Base-by-base conservation (phyloP, 139 green algal species). In the Chlorella sp. region DNA sequence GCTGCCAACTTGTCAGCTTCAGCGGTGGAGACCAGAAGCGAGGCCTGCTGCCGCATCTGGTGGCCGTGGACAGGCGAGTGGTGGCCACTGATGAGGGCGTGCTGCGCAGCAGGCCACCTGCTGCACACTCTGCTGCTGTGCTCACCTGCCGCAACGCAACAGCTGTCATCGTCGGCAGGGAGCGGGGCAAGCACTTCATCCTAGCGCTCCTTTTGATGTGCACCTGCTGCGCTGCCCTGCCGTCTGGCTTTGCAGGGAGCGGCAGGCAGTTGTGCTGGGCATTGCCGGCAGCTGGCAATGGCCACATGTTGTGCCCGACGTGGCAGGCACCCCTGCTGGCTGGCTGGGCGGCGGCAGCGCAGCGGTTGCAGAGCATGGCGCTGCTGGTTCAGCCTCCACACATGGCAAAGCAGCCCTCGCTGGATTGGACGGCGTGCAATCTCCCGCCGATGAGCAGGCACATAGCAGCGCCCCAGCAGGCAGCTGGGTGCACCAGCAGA, bases 1-100 rank as follows among this genome's bases (percentile, higher is more conserved):
- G 28, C n/a, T 41, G 60, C 62, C 60, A 73, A 26, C 15, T 83
- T 17, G 62, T 83, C 13, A 23, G 20, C 26, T 63, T 74, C n/a
- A 64, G 41, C 63, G 1, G 12, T 2, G 78, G 78, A 18, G 16
- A 74, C 41, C 34, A 47, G 41, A 57, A 57, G 28, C 23, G 15
- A 1, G 41, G 39, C 28, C 63, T 83, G 60, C 78, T 83, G 63
- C 78, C 78, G 15, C 78, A 83, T 6, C 39, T 83, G n/a, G 38
- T 83, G 26, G 78, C 78, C 5, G 56, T 83, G 6, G 78, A 83
- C 78, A 75, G 62, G 78, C 64, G 39, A 36, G 56, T n/a, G n/a
- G n/a, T n/a, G n/a, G n/a, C n/a, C n/a, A n/a, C n/a, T n/a, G n/a
- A n/a, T n/a, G n/a, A n/a, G n/a, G n/a, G n/a, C n/a, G n/a, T n/a